Base-by-base conservation (phyloP, 345 rosid species). In the Limnanthes douglasii region DNA sequence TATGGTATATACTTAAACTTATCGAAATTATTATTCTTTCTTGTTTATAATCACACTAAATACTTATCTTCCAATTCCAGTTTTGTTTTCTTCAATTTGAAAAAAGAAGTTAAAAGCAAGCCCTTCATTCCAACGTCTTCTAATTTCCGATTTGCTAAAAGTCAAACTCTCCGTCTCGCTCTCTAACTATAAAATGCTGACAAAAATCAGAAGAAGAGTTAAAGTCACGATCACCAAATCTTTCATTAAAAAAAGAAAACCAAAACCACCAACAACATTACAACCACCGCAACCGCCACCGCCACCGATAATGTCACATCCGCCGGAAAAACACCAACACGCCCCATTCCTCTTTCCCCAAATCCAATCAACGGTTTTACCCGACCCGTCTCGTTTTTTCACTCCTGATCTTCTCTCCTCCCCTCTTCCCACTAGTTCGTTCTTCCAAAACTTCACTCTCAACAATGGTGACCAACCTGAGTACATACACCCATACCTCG, bases 401-500 rank as follows among this genome's bases (percentile, higher is more conserved):
- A 45, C 92, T 0, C 73, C 54, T 4, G 36, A 41, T 22, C 92
- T 80, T 45, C 75, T 79, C 57, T 68, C 84, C 13, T n/a, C 60
- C 5, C 98, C 98, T 26, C 67, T 77, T 45, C 98, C 95, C 0
- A 90, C 95, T 7, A 79, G 74, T 42, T 80, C 84, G 31, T 84
- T 80, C 70, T 90, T 90, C 70, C 95, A 90, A 31, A 90, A 90
- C 59, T 80, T 76, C 45, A 61, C 92, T 38, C 84, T 90, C 21
- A 80, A 80, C 22, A 68, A 62, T 18, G 98, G 95, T 24, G 79
- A 77, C 31, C 82, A 79, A 28, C 70, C 75, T 1, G 98, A 90
- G 39, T 90, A 90, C 56, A 72, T 90, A 49, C 95, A 90, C 16
- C 98, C 98, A 1, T 90, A 90, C 59, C 74, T 84, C 40, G 24